Evolutionary conservation across 2,329 filamentous ascomycete genomes (phyloP).

Genomic region (Fusarium penzigii): DNA sequence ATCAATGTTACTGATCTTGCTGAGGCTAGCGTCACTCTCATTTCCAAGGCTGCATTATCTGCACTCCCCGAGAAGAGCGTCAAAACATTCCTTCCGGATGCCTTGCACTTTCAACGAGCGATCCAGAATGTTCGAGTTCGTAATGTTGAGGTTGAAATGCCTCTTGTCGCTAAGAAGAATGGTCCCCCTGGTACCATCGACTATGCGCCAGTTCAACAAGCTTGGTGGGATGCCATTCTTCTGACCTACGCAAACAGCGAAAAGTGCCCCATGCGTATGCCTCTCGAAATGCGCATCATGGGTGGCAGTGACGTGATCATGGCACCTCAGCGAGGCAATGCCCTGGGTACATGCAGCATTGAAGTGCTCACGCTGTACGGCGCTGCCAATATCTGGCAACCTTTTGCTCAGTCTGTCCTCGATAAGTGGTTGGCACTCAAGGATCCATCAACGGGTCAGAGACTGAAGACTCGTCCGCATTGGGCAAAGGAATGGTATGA

Average conservation of each 20-base stretch:
- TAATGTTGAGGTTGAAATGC: slow-evolving; percentile 14
- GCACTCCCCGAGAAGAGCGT: slow-evolving; percentile 6
- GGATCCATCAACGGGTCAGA: slow-evolving; percentile 5
- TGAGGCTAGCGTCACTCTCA: slow-evolving; percentile 4
- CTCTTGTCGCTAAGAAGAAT: slow-evolving; percentile 5
- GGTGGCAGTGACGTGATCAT: slow-evolving; percentile 11
- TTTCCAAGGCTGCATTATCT: not conserved
- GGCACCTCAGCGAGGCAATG: slow-evolving; percentile 11
- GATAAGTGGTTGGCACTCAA: slow-evolving; percentile 11
- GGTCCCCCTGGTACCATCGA: slow-evolving; percentile 1
- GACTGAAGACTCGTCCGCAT: slow-evolving; percentile 4
- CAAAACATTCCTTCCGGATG: slow-evolving; percentile 7
- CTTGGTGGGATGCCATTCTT: slow-evolving; percentile 14
- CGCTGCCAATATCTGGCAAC: slow-evolving; percentile 2
- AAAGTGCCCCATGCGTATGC: slow-evolving; percentile 14
- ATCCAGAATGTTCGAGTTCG: slow-evolving; percentile 14
- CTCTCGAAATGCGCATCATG: slow-evolving; percentile 17
- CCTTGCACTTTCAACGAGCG: slow-evolving; percentile 13
- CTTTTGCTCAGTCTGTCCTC: slow-evolving; percentile 10
- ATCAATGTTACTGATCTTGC: not conserved
- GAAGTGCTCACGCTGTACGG: slow-evolving; percentile 6
- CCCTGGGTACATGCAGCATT: slow-evolving; percentile 9
- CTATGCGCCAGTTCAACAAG: slow-evolving; percentile 6
- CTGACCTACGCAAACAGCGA: slow-evolving; percentile 7
- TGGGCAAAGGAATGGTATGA: slow-evolving; percentile 15